Evolutionary conservation across 108 stramenopile genomes (phyloP).

Genomic region (Nitzschia sp.): DNA sequence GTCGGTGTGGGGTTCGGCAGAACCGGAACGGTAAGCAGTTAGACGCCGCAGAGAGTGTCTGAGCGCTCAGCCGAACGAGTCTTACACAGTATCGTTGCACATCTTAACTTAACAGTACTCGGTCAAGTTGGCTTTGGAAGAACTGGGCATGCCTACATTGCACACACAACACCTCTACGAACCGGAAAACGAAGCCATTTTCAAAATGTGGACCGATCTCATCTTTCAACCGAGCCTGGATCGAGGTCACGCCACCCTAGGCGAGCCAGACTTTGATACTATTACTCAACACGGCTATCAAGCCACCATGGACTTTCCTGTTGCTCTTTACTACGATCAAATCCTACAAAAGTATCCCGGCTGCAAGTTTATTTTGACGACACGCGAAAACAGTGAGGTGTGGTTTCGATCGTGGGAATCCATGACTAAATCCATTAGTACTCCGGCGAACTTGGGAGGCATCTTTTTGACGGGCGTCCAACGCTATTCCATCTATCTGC

Average conservation of each 20-base stretch:
- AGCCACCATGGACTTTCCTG: conserved; percentile 77
- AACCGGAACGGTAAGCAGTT: conserved; percentile 68
- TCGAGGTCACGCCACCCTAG: conserved; percentile 43
- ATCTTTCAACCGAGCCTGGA: conserved; percentile 63
- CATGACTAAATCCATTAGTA: conserved; percentile 61
- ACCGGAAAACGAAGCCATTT: conserved; percentile 44
- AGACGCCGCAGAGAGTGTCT: background rate
- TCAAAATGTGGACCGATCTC: conserved; percentile 52
- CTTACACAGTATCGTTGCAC: no score
- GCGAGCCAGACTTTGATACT: conserved; percentile 58
- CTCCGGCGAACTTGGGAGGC: conserved; percentile 54
- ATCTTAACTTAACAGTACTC: no score
- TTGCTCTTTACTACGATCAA: conserved; percentile 72
- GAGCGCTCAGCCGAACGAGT: no score
- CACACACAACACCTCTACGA: conserved; percentile 87
- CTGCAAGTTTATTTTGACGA: conserved; percentile 81
- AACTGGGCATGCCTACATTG: conserved; percentile 66
- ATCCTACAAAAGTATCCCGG: conserved; percentile 67
- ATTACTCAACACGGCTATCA: conserved; percentile 53
- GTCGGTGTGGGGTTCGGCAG: conserved; percentile 83
- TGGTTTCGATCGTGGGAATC: conserved; percentile 82
- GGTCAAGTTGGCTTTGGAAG: conserved; percentile 72
- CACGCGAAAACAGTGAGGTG: conserved; percentile 64
- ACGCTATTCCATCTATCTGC: conserved; percentile 60
- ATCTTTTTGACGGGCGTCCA: conserved; percentile 50